phyloP scores from a whole-genome alignment of 2,329 filamentous ascomycete genomes.

The Colletotrichum horii region DNA sequence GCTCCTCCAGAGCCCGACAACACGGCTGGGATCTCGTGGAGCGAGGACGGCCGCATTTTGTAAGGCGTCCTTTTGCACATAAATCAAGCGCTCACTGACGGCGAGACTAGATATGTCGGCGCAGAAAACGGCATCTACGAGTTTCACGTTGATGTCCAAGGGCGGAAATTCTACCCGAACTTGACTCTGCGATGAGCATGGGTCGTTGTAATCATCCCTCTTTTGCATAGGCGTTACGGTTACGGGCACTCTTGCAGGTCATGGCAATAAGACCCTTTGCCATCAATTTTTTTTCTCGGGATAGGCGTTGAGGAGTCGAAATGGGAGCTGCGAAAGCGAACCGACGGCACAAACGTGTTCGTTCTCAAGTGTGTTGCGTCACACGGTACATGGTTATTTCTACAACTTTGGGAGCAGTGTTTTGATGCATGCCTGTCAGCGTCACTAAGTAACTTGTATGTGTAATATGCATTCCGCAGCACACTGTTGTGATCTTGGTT shows the following conservation, averaged over 20 bases:
- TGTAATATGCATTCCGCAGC: background rate
- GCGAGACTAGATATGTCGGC: conserved; percentile 58
- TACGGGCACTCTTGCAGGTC: background rate
- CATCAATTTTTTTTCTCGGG: background rate
- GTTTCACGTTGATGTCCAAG: conserved; percentile 68
- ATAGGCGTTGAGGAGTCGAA: conserved; percentile 4
- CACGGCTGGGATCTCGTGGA: conserved; percentile 68
- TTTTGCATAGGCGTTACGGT: background rate
- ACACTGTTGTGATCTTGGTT: background rate
- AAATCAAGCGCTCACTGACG: conserved; percentile 19
- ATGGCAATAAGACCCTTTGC: background rate
- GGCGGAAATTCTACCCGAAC: conserved; percentile 64
- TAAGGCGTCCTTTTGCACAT: conserved; percentile 40
- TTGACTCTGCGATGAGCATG: conserved; percentile 53
- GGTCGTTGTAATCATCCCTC: background rate
- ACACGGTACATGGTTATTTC: background rate
- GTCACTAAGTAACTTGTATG: background rate
- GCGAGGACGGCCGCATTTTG: conserved; percentile 63
- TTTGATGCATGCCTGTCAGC: background rate
- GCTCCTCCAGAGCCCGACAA: conserved; percentile 56
- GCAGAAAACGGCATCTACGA: conserved; percentile 79
- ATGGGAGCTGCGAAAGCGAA: background rate
- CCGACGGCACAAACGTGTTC: background rate
- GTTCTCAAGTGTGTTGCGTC: background rate
- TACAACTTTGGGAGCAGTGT: background rate